A percentile compares a stretch with the other conserved stretches of the same genome.
These are phyloP conservation scores for Yamadazyma laniorum DNA, from an alignment of 805 yeast genomes.

Conservation along the genomic window DNA sequence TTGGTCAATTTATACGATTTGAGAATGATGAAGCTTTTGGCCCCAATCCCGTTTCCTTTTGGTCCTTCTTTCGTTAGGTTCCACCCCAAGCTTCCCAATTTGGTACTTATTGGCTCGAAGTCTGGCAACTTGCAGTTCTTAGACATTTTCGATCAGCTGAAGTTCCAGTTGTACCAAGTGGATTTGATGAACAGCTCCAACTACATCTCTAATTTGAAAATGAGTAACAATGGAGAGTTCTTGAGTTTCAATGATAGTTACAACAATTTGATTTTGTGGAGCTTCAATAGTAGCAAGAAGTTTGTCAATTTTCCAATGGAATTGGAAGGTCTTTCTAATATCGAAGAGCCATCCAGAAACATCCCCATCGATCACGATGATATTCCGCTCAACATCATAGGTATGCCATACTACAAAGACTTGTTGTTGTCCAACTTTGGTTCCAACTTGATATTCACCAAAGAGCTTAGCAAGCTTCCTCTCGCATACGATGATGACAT, in stretches of 20 bases:
- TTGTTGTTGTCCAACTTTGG: constrained; percentile 82
- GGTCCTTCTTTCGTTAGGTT: constrained; percentile 84
- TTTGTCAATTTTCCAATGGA: constrained; percentile 37
- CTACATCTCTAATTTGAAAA: constrained; percentile 48
- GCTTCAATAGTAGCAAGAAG: constrained; percentile 34
- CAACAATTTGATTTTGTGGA: constrained; percentile 68
- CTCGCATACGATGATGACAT: constrained; percentile 17
- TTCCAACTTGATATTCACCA: constrained; percentile 54
- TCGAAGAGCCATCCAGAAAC: constrained; percentile 47
- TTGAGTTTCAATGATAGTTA: constrained; percentile 65
- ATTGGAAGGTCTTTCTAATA: constrained; percentile 21
- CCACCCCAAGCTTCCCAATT: constrained; percentile 83
- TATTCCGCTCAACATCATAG: constrained; percentile 67
- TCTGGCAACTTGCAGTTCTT: constrained; percentile 83
- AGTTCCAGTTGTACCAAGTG: constrained; percentile 63
- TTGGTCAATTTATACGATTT: constrained; percentile 80
- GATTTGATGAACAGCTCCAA: constrained; percentile 36
- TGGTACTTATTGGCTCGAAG: constrained; percentile 68
- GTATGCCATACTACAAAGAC: constrained; percentile 84
- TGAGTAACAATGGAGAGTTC: constrained; percentile 74
- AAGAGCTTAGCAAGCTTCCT: constrained; percentile 60
- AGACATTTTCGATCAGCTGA: constrained; percentile 78
- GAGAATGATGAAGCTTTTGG: constrained; percentile 62
- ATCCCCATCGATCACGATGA: constrained; percentile 41
- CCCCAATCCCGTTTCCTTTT: constrained; percentile 85